These are phyloP conservation scores for Lablab purpureus DNA, from an alignment of 306 rosid genomes.

Conservation along the genomic window DNA sequence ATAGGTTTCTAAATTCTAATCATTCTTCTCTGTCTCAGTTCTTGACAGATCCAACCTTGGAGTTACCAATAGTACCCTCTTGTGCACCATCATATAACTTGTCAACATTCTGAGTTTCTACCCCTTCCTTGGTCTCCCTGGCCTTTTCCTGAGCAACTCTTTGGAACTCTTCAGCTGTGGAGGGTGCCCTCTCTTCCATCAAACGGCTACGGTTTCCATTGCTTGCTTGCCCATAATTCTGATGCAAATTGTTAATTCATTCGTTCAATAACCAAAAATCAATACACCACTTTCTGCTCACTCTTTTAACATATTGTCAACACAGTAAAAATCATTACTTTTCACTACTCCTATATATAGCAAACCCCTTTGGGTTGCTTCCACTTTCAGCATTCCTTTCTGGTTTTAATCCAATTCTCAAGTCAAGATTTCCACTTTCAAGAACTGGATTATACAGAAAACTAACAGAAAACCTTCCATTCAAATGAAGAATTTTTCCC, in stretches of 20 bases:
- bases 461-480: background rate
- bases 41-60: constrained; percentile 35
- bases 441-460: background rate
- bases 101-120: constrained; percentile 2
- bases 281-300: constrained; percentile 3
- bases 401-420: background rate
- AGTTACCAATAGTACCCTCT: constrained; percentile 24
- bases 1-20: constrained; percentile 24
- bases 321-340: constrained; percentile 6
- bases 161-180: constrained; percentile 55
- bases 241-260: background rate
- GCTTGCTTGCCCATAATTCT: constrained; percentile 46
- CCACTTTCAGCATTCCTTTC: background rate
- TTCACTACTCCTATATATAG: background rate
- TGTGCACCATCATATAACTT: constrained; percentile 26
- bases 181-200: constrained; percentile 56
- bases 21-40: constrained; percentile 15
- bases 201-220: constrained; percentile 42
- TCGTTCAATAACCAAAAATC: background rate
- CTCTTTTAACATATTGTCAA: background rate
- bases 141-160: constrained; percentile 55
- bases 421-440: constrained; percentile 7
- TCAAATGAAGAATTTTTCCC: background rate
- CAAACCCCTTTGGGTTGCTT: constrained; percentile 10
- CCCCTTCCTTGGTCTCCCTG: constrained; percentile 34